Conservation (phyloP, 2,329 filamentous ascomycete genomes). For the Colletotrichum ledebouriae region DNA sequence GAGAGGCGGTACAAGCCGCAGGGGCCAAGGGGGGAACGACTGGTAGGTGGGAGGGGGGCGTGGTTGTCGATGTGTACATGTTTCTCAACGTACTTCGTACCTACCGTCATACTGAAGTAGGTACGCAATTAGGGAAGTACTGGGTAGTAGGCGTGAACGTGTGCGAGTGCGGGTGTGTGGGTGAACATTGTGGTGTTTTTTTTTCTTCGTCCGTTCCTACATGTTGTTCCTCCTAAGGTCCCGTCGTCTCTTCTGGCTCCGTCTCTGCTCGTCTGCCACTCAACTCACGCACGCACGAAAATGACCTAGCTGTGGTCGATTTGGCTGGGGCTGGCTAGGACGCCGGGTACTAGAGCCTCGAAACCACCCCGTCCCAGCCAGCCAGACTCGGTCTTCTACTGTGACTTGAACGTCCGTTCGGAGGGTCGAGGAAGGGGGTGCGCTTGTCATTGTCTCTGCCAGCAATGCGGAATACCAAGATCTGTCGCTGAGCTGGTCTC, state of each 20-base stretch:
- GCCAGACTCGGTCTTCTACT: constrained; percentile 28
- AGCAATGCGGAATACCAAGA: constrained; percentile 35
- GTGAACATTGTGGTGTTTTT: constrained; percentile 21
- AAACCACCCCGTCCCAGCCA: constrained; percentile 23
- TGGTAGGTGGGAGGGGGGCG: constrained; percentile 12
- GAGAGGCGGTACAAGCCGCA: constrained; percentile 38
- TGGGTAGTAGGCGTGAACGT: neutral
- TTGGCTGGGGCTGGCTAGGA: constrained; percentile 20
- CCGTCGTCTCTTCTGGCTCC: neutral
- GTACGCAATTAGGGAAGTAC: too few species aligned
- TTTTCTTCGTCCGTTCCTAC: constrained; percentile 24
- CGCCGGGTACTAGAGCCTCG: constrained; percentile 36
- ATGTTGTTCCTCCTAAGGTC: constrained; percentile 18
- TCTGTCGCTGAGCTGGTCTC: constrained; percentile 32
- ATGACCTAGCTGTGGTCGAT: constrained; percentile 24
- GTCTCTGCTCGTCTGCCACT: constrained; percentile 4
- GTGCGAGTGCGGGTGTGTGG: constrained; percentile 4
- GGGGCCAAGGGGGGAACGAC: constrained; percentile 15
- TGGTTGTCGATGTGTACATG: constrained; percentile 1
- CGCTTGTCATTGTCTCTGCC: constrained; percentile 28
- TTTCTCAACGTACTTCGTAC: neutral
- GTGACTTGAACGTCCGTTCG: neutral
- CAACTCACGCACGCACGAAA: constrained; percentile 35
- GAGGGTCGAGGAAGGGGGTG: neutral
- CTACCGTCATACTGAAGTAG: too few species aligned